Evolutionary conservation across 1,139 yeast genomes (phyloP).

Genomic region (Diutina sp.): DNA sequence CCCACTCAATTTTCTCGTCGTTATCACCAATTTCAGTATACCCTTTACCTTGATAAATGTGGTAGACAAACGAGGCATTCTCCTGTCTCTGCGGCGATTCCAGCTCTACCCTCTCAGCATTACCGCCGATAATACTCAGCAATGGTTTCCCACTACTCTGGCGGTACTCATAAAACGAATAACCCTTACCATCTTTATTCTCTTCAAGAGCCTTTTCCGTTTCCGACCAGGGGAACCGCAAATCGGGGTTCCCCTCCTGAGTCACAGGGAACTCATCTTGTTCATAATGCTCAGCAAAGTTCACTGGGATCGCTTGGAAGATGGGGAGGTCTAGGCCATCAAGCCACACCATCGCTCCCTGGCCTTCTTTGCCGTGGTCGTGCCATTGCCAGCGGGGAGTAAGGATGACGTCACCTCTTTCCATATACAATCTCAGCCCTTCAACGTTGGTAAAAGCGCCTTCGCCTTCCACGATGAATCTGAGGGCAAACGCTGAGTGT

Average conservation of each 20-base stretch:
- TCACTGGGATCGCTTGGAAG: conserved; percentile 12
- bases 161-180: conserved; percentile 8
- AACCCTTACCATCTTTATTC: conserved; percentile 3
- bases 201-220: conserved; percentile 8
- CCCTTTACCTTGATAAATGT: conserved; percentile 9
- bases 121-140: conserved; percentile 10
- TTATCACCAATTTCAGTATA: conserved; percentile 7
- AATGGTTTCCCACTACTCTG: conserved; percentile 3
- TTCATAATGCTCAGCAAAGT: conserved; percentile 11
- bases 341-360: conserved; percentile 13
- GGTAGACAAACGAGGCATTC: conserved; percentile 10
- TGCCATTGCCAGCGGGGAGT: conserved; percentile 15
- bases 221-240: conserved; percentile 9
- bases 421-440: conserved; percentile 11
- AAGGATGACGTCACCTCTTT: conserved; percentile 11
- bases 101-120: conserved; percentile 9
- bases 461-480: conserved; percentile 12
- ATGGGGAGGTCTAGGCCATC: conserved; percentile 13
- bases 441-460: conserved; percentile 13
- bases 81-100: conserved; percentile 9
- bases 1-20: conserved; percentile 8
- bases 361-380: conserved; percentile 13
- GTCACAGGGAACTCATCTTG: conserved; percentile 9
- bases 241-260: conserved; percentile 6
- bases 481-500: conserved; percentile 11